These are phyloP conservation scores for Stachybotrys chlorohalonatus DNA, from an alignment of 2,329 filamentous ascomycete genomes.

Conservation along the genomic window DNA sequence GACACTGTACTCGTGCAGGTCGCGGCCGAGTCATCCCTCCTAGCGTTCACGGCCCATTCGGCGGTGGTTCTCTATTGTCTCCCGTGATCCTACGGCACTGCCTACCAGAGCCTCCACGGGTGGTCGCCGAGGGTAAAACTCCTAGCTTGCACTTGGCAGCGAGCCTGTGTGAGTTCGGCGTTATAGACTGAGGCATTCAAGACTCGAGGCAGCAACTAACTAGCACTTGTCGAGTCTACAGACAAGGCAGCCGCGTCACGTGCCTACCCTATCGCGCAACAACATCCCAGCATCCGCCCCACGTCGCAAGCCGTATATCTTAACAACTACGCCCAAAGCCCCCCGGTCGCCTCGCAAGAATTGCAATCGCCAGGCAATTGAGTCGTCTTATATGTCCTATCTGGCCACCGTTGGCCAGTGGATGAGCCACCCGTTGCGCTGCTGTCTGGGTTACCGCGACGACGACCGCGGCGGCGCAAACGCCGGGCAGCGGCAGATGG, in stretches of 20 bases:
- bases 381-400: background rate
- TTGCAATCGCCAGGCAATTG: background rate
- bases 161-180: no score
- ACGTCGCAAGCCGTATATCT: background rate
- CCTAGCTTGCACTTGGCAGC: no score
- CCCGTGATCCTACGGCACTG: no score
- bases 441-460: background rate
- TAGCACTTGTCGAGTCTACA: background rate
- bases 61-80: no score
- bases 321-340: background rate
- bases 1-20: no score
- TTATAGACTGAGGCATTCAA: no score
- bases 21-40: no score
- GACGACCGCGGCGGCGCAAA: conserved; percentile 2
- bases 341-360: background rate
- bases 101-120: no score
- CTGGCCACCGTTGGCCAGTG: background rate
- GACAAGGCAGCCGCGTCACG: background rate
- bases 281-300: no score
- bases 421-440: conserved; percentile 2
- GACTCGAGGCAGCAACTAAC: no score
- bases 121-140: no score
- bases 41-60: no score
- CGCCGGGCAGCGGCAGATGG: conserved; percentile 6
- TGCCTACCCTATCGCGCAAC: background rate